phyloP scores from a whole-genome alignment of 2,329 filamentous ascomycete genomes.

The Helminthosporium solani region DNA sequence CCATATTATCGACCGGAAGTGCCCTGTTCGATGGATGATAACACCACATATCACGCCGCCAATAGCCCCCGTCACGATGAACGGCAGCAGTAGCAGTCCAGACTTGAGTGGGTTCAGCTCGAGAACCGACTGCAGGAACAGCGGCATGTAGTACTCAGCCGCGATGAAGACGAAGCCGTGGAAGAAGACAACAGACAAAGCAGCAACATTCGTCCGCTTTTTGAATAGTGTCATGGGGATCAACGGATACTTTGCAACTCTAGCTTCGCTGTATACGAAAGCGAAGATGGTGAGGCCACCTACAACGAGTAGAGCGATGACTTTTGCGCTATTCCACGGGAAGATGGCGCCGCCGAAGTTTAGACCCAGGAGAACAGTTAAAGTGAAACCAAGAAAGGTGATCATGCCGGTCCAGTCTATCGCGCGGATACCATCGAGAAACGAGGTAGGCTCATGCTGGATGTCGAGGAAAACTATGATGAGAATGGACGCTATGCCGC shows the following conservation, averaged over 20 bases:
- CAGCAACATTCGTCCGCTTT: conserved; percentile 57
- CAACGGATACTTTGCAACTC: conserved; percentile 65
- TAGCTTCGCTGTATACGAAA: conserved; percentile 64
- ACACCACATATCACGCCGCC: conserved; percentile 50
- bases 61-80: conserved; percentile 50
- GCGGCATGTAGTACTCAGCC: conserved; percentile 68
- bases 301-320: conserved; percentile 57
- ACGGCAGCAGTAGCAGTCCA: conserved; percentile 62
- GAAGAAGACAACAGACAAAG: conserved; percentile 52
- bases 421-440: conserved; percentile 51
- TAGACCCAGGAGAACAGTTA: conserved; percentile 56
- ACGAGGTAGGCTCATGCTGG: conserved; percentile 55
- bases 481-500: conserved; percentile 51
- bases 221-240: conserved; percentile 66
- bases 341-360: conserved; percentile 57
- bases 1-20: conserved; percentile 44
- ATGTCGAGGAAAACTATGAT: conserved; percentile 56
- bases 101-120: conserved; percentile 62
- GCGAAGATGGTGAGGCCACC: conserved; percentile 50
- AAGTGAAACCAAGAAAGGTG: conserved; percentile 52
- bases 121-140: conserved; percentile 71
- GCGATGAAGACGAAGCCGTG: conserved; percentile 55
- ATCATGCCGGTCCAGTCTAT: conserved; percentile 58
- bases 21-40: conserved; percentile 48
- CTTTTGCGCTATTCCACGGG: conserved; percentile 56